phyloP scores from a whole-genome alignment of 2,329 filamentous ascomycete genomes.

The Botrytis deweyae region DNA sequence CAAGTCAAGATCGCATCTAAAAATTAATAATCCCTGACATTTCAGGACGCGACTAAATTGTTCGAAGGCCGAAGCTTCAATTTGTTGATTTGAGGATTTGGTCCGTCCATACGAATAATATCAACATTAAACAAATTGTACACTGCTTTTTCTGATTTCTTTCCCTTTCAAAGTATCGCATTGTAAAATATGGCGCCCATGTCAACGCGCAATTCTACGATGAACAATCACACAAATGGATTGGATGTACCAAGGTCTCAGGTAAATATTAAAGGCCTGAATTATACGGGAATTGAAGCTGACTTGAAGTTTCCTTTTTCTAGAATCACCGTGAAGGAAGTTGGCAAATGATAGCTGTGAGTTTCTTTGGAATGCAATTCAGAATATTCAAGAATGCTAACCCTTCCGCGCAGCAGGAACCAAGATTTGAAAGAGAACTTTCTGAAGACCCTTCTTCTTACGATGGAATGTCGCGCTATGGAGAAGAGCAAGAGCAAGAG shows the following conservation, averaged over 20 bases:
- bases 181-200: slow-evolving; percentile 38
- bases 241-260: slow-evolving; percentile 21
- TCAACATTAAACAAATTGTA: slow-evolving; percentile 13
- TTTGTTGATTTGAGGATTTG: slow-evolving; percentile 9
- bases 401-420: slow-evolving; percentile 27
- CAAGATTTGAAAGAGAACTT: slow-evolving; percentile 35
- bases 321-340: slow-evolving; percentile 37
- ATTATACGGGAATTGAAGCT: slow-evolving; percentile 22
- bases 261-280: slow-evolving; percentile 12
- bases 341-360: slow-evolving; percentile 38
- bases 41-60: slow-evolving; percentile 5
- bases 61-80: slow-evolving; percentile 3
- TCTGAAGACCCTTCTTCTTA: slow-evolving; percentile 38
- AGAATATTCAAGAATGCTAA: slow-evolving; percentile 6
- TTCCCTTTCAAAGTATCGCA: background rate
- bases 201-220: slow-evolving; percentile 30
- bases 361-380: slow-evolving; percentile 14
- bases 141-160: background rate
- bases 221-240: slow-evolving; percentile 29
- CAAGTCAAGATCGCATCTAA: background rate
- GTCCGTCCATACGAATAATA: background rate
- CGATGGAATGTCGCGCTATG: slow-evolving; percentile 37
- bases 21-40: slow-evolving; percentile 4
- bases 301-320: slow-evolving; percentile 21
- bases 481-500: slow-evolving; percentile 28